Evolutionary conservation across 495 filamentous ascomycete species (phyloP), one percentile per base, ranked within the genome.

Genomic region (Lentithecium fluviatile): DNA sequence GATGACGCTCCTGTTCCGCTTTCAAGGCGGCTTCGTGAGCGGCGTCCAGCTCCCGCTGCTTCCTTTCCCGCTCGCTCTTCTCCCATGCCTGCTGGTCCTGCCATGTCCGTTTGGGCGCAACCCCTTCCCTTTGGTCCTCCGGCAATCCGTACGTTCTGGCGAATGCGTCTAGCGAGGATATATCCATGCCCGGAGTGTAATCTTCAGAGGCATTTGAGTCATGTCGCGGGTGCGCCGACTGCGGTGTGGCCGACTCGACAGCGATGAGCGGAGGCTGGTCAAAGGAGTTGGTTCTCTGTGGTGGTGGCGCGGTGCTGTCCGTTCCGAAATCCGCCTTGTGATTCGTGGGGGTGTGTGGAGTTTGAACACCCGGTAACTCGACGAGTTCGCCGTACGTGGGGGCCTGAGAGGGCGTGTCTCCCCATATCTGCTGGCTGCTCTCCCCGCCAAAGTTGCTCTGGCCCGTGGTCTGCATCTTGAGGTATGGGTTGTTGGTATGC

Each of bases 61-160:
- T 61, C 42, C 65, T 58, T 23, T 66, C 60, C 19, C 68, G 61
- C 29, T 72, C 68, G 19, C 24, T 54, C 38, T 50, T 45, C 19
- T 66, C 65, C 70, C 65, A 66, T 15, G 45, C 65, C 48, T 67
- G 65, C 61, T 71, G 69, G 38, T 70, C 62, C 21, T 70, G 51
- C 64, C 64, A 68, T 6, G 64, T 58, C 40, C 58, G 58, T 26
- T 64, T 62, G 1, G 49, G 50, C n/a, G 19, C 15, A 15, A 6
- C n/a, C 15, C 60, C 56, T 20, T 53, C 51, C 25, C 7, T 65
- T 57, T 43, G 40, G 13, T 15, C 19, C 6, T 56, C 42, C 15
- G 65, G 65, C 21, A 69, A 26, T 15, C 67, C 67, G 19, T 69
- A 45, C 13, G 17, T 50, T 24, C 60, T 53, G 23, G 69, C 26